phyloP scores from a whole-genome alignment of 371 early-diverging fungal genomes.

The Mycotypha africana region DNA sequence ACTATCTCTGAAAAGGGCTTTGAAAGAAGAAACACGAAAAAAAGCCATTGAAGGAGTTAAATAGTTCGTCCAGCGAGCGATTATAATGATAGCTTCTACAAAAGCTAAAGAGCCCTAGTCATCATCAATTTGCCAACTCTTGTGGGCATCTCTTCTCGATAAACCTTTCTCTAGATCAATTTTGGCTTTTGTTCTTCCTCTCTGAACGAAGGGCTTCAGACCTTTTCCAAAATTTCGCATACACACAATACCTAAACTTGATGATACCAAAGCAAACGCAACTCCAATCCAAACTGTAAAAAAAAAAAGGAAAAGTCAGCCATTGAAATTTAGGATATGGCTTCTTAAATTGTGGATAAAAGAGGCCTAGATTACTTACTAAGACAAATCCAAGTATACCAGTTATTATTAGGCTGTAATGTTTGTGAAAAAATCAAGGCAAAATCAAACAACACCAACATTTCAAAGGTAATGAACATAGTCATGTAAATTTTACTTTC shows the following conservation, averaged over 20 bases:
- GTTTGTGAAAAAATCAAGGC: constrained; percentile 23
- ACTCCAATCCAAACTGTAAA: constrained; percentile 28
- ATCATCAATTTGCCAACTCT: constrained; percentile 13
- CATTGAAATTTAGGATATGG: not conserved
- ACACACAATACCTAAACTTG: constrained; percentile 26
- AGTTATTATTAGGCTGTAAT: constrained; percentile 21
- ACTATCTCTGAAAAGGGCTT: no score
- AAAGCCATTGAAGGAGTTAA: no score
- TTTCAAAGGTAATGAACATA: constrained; percentile 17
- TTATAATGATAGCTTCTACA: no score
- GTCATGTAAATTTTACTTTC: constrained; percentile 22
- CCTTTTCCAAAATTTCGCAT: constrained; percentile 43
- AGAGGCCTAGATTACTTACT: constrained; percentile 8
- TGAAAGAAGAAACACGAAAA: no score
- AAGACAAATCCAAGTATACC: constrained; percentile 31
- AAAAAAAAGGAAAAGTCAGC: not conserved
- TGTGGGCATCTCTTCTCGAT: constrained; percentile 1
- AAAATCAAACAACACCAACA: constrained; percentile 19
- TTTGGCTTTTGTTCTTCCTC: constrained; percentile 7
- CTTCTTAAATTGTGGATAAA: no score
- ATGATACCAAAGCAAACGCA: constrained; percentile 18
- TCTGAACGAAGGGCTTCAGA: constrained; percentile 16
- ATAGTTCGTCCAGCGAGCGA: no score
- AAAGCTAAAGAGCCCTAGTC: no score
- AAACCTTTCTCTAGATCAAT: constrained; percentile 6